Evolutionary conservation across 805 yeast species (phyloP).

Genomic region (Metschnikowia borealis): DNA sequence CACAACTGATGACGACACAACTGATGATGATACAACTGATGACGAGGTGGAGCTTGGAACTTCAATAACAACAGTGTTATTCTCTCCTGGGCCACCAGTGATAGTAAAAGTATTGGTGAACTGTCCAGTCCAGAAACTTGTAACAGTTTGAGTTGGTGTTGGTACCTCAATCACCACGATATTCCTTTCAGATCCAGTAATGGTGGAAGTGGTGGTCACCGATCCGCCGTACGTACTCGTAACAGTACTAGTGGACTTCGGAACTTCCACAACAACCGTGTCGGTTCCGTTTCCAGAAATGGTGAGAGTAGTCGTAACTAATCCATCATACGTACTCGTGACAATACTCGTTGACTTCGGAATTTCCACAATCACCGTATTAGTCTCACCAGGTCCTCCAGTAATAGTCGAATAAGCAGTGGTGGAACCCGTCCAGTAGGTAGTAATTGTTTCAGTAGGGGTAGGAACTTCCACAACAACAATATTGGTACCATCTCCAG

Average conservation of each 20-base stretch:
- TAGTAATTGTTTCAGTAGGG: too few relatives aligned
- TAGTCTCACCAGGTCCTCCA: slow-evolving; percentile 2
- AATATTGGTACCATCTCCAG: too few relatives aligned
- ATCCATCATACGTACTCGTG: neutral
- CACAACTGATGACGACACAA: neutral
- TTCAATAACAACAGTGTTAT: too few relatives aligned
- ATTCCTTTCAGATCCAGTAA: neutral
- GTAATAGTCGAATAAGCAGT: slow-evolving; percentile 6
- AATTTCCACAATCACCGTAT: slow-evolving; percentile 11
- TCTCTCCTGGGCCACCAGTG: too few relatives aligned
- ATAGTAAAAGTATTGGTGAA: neutral
- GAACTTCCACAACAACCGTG: slow-evolving; percentile 1
- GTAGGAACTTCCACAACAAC: too few relatives aligned
- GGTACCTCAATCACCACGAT: neutral
- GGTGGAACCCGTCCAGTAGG: neutral
- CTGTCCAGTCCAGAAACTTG: neutral
- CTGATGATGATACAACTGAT: neutral
- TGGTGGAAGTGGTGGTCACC: too few relatives aligned
- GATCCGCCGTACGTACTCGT: too few relatives aligned
- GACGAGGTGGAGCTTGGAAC: neutral
- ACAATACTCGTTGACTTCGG: slow-evolving; percentile 8
- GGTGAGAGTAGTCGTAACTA: slow-evolving; percentile 1
- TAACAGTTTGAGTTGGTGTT: neutral
- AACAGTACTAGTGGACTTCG: neutral
- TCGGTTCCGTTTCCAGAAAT: neutral